Conservation (phyloP, 306 rosid genomes). For the Aeschynomene evenia region DNA sequence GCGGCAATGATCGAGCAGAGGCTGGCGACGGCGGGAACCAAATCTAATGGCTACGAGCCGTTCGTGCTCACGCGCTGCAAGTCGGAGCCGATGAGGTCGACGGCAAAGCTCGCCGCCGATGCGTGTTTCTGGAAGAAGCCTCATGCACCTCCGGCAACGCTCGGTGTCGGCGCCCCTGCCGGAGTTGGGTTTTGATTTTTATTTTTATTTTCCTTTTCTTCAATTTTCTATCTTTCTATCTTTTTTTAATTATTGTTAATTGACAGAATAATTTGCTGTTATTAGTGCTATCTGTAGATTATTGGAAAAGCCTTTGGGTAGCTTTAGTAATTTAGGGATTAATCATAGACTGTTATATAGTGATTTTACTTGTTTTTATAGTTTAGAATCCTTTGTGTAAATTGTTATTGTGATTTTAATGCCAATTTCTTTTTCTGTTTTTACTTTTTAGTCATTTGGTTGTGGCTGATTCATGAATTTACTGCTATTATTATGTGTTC, state of each 20-base stretch:
- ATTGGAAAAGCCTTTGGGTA: constrained; percentile 18
- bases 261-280: constrained; percentile 37
- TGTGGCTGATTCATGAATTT: not conserved
- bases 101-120: constrained; percentile 66
- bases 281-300: constrained; percentile 33
- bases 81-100: constrained; percentile 89
- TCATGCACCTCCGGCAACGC: constrained; percentile 56
- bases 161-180: constrained; percentile 74
- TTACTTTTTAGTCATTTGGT: not conserved
- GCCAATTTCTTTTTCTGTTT: not conserved
- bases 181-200: constrained; percentile 72
- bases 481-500: not conserved
- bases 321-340: constrained; percentile 31
- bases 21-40: constrained; percentile 57
- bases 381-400: constrained; percentile 39
- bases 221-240: not conserved
- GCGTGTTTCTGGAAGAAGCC: constrained; percentile 88
- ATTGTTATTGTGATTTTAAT: constrained; percentile 35
- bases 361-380: constrained; percentile 17
- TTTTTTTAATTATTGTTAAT: not conserved
- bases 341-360: constrained; percentile 5
- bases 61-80: constrained; percentile 84
- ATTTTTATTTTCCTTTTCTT: constrained; percentile 17
- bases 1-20: constrained; percentile 77
- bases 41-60: constrained; percentile 67